Base-by-base conservation (phyloP, 768 basidiomycete genomes). In the Lentinula guzmanii region DNA sequence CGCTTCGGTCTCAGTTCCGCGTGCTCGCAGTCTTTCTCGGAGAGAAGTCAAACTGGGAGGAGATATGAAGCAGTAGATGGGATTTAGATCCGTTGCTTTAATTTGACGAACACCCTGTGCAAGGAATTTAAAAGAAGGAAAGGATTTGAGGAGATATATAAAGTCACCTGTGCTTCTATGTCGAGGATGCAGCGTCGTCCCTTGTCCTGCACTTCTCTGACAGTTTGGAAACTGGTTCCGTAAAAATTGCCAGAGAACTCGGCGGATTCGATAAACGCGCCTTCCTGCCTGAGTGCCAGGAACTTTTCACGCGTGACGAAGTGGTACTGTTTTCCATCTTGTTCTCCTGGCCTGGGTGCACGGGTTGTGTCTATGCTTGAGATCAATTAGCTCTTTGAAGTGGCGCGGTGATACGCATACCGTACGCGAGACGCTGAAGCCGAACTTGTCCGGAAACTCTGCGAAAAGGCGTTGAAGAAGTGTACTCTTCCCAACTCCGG, bases 401-500 rank as follows among this genome's bases (percentile, higher is more conserved):
- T 11, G 7, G 5, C 15, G 8, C 21, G 7, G 10, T 15, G 15
- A 21, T 28, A 16, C 31, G 24, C 60, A 42, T 61, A 64, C 71
- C 86, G 56, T 73, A 95, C 93, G 96, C 43, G 95, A 97, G 59
- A 98, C 89, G 70, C 89, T 90, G 79, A 98, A 98, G 8, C 91
- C 91, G 71, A 98, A 98, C 62, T 81, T 85, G 72, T 89, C 86
- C 3, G 93, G 94, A 70, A 82, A 84, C 35, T 93, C 89, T 33
- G 74, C 75, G 71, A 98, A 91, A 58, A 98, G 86, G 55, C 86
- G 86, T 55, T 79, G 79, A 54, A 98, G 82, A 35, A 98, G 85
- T 0, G 96, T 96, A 69, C 90, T 92, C 74, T 98, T 98, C 57
- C 96, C 96, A 2, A 95, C 91, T 62, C 95, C 95, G 1, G 93